phyloP scores from a whole-genome alignment of 83 land plant genomes.

The Diphasiastrum complanatum region DNA sequence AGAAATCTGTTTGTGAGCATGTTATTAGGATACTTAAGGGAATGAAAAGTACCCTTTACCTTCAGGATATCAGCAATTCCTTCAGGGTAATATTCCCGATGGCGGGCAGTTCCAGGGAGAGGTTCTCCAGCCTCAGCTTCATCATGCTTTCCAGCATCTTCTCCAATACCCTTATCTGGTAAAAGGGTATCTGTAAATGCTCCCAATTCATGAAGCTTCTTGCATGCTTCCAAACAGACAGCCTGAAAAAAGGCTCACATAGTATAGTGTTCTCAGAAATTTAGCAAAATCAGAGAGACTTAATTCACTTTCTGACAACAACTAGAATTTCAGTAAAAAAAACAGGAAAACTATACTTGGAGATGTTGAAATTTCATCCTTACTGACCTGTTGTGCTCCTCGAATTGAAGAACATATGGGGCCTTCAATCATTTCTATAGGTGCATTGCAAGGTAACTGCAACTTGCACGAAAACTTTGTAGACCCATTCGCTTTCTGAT shows the following conservation, averaged over 20 bases:
- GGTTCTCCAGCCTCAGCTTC: constrained; percentile 85
- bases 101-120: constrained; percentile 94
- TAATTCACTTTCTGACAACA: too few species aligned
- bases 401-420: constrained; percentile 80
- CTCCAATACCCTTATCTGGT: constrained; percentile 90
- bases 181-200: constrained; percentile 97
- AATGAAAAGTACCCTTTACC: constrained; percentile 33
- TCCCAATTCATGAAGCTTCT: constrained; percentile 98
- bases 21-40: neutral
- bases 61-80: constrained; percentile 79
- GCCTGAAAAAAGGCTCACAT: constrained; percentile 40
- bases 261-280: too few species aligned
- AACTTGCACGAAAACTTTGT: constrained; percentile 86
- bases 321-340: neutral
- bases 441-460: constrained; percentile 98
- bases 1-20: too few species aligned
- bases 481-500: constrained; percentile 73
- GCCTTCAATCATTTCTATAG: constrained; percentile 88
- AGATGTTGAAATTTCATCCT: neutral
- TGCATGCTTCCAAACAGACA: constrained; percentile 97
- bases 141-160: constrained; percentile 63
- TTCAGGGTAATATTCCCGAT: constrained; percentile 98
- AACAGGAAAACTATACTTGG: neutral
- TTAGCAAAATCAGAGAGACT: too few species aligned
- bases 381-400: constrained; percentile 81